A percentile compares a stretch with the other conserved stretches of the same genome.
These are phyloP conservation scores for Globisporangium cylindrosporum DNA, from an alignment of 352 stramenopile genomes.

Conservation along the genomic window DNA sequence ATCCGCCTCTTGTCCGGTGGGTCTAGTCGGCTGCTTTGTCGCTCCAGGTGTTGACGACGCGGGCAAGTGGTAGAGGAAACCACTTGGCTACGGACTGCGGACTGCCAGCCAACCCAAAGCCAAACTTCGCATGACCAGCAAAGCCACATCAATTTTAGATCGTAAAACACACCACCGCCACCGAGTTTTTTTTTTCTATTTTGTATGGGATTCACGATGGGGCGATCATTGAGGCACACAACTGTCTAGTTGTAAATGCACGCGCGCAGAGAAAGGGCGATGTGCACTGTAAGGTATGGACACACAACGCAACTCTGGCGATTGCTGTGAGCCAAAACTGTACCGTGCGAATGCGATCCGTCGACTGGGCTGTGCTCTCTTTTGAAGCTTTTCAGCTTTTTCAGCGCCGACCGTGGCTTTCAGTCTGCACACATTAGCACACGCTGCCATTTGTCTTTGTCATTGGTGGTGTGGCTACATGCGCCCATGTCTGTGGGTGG, in stretches of 20 bases:
- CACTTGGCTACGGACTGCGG: not conserved
- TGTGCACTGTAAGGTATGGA: not conserved
- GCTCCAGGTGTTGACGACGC: not conserved
- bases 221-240: not conserved
- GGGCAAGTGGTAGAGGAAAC: not conserved
- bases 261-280: slow-evolving; percentile 1
- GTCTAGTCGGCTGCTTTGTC: not conserved
- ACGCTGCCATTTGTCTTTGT: too few species aligned
- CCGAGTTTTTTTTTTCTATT: not conserved
- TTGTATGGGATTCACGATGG: not conserved
- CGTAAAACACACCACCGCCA: not conserved
- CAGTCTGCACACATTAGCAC: slow-evolving; percentile 5
- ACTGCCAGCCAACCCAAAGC: not conserved
- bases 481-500: not conserved
- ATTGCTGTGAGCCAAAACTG: not conserved
- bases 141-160: not conserved
- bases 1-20: not conserved
- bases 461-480: not conserved
- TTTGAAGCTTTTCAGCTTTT: not conserved
- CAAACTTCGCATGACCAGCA: not conserved
- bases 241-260: slow-evolving; percentile 2
- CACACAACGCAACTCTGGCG: not conserved
- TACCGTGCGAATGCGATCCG: slow-evolving; percentile 1
- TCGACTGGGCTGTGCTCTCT: not conserved
- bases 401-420: slow-evolving; percentile 5